A percentile compares a stretch with the other conserved stretches of the same genome.
Evolutionary conservation across 148 eudicot genomes (phyloP).

Genomic region (Suaeda aralocaspica): DNA sequence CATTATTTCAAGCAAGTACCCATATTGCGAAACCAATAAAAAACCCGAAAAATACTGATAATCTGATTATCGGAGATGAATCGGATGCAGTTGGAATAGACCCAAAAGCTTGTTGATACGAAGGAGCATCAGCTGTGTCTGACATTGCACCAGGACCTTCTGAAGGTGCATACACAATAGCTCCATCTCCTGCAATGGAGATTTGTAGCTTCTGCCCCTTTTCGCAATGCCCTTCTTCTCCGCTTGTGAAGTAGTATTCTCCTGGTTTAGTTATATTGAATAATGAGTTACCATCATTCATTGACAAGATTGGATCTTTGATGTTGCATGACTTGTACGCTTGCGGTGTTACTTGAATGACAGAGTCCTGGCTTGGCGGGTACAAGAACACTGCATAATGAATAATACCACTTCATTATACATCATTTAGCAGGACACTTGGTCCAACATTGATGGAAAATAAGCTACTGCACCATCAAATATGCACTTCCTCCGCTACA

Average conservation of each 20-base stretch:
- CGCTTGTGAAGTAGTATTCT: constrained; percentile 79
- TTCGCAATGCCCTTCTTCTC: constrained; percentile 49
- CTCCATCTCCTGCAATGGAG: constrained; percentile 53
- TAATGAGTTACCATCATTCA: constrained; percentile 82
- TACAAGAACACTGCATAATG: constrained; percentile 67
- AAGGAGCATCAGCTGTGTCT: constrained; percentile 37
- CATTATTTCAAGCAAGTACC: constrained; percentile 5
- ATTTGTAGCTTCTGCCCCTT: constrained; percentile 76
- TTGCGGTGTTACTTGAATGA: constrained; percentile 59
- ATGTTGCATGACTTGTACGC: constrained; percentile 60
- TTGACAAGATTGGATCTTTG: constrained; percentile 65
- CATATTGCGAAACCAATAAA: constrained; percentile 21
- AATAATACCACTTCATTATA: neutral
- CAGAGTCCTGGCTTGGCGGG: constrained; percentile 94
- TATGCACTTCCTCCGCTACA: no score
- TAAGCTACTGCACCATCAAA: no score
- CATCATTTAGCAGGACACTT: no score
- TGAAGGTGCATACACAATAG: constrained; percentile 34
- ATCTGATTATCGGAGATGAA: constrained; percentile 26
- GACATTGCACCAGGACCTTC: constrained; percentile 26
- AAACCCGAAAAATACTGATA: constrained; percentile 15
- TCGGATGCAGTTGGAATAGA: constrained; percentile 59
- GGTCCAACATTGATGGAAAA: no score
- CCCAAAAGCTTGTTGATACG: constrained; percentile 58
- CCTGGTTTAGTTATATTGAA: constrained; percentile 63